These are phyloP conservation scores for Solanum pennellii DNA, from an alignment of 257 asterid genomes.

Conservation along the genomic window DNA sequence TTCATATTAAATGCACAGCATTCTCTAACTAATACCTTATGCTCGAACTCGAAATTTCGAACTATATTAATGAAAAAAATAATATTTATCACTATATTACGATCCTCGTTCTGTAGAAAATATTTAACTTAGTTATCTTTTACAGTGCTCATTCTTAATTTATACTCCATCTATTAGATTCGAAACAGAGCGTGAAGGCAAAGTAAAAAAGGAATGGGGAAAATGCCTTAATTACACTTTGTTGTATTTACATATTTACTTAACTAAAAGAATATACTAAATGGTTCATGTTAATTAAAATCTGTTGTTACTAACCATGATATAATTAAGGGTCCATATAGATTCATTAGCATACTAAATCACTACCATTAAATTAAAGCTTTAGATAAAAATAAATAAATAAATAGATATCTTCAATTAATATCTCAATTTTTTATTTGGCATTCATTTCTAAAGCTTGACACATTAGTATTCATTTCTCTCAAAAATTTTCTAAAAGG, in stretches of 20 bases:
- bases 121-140: neutral
- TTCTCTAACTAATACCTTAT: neutral
- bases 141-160: neutral
- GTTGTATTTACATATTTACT: neutral
- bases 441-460: neutral
- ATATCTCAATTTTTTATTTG: neutral
- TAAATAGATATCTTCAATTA: neutral
- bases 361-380: neutral
- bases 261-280: neutral
- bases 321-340: neutral
- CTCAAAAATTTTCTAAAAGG: neutral
- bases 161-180: neutral
- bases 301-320: neutral
- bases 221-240: neutral
- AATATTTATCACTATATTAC: fast-evolving
- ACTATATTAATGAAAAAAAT: neutral
- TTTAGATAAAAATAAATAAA: too few relatives aligned
- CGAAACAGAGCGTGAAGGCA: neutral
- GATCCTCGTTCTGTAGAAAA: neutral
- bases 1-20: neutral
- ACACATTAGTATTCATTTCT: neutral
- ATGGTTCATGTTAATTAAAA: neutral
- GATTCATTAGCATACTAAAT: neutral
- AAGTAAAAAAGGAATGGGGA: neutral
- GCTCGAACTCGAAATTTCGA: fast-evolving